Evolutionary conservation across 2,329 filamentous ascomycete species (phyloP).

Genomic region (Neofusicoccum cordaticola): DNA sequence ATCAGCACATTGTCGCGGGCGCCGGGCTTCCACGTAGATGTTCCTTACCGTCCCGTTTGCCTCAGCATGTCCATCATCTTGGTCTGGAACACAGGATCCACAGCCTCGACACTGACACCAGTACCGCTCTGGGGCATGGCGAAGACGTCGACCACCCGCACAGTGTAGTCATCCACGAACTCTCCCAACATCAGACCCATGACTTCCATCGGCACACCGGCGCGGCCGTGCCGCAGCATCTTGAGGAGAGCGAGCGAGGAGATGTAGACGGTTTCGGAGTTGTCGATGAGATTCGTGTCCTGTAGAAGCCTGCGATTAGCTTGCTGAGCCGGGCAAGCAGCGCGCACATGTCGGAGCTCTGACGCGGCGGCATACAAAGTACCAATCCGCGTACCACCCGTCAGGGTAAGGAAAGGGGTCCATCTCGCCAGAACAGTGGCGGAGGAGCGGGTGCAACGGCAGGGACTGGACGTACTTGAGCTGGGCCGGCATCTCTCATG

Average conservation of each 20-base stretch:
- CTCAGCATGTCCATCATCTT: constrained; percentile 99
- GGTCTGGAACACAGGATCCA: constrained; percentile 97
- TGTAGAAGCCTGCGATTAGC: constrained; percentile 35
- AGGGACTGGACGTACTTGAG: constrained; percentile 52
- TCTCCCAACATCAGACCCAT: constrained; percentile 99
- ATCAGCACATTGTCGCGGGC: neutral
- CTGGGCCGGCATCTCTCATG: constrained; percentile 62
- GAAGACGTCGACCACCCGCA: constrained; percentile 97
- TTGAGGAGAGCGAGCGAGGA: constrained; percentile 95
- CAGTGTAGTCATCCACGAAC: constrained; percentile 98
- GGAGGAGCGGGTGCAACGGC: constrained; percentile 16
- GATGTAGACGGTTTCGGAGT: constrained; percentile 99
- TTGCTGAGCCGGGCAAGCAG: constrained; percentile 1
- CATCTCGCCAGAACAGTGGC: constrained; percentile 8
- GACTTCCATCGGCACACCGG: constrained; percentile 98
- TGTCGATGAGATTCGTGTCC: constrained; percentile 96
- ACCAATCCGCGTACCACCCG: constrained; percentile 17
- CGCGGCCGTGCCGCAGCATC: constrained; percentile 96
- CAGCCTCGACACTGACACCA: constrained; percentile 95
- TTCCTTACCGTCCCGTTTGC: constrained; percentile 83
- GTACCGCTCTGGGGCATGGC: constrained; percentile 99
- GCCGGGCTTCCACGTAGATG: neutral
- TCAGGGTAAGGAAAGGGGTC: constrained; percentile 18
- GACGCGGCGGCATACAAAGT: constrained; percentile 14
- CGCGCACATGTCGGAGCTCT: neutral